Conservation (phyloP, 2,329 filamentous ascomycete species). For the Tricladium varicosporioides region DNA sequence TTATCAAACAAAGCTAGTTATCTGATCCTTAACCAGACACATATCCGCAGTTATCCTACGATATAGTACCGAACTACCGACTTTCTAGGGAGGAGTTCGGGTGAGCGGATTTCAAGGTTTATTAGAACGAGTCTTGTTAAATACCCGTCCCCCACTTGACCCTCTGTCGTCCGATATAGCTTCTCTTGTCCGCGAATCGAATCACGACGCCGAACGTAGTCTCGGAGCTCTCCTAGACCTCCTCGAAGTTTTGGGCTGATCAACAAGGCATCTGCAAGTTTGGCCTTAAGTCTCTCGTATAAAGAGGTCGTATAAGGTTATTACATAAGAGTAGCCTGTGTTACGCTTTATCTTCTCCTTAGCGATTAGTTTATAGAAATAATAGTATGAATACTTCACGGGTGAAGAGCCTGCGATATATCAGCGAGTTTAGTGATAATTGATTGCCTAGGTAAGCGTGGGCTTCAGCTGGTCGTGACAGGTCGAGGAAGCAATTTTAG, state of each 20-base stretch:
- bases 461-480: too few species aligned
- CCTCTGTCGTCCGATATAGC: neutral
- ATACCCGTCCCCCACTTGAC: neutral
- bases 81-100: neutral
- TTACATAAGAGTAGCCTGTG: too few species aligned
- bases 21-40: neutral
- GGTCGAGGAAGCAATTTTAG: too few species aligned
- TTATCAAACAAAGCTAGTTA: neutral
- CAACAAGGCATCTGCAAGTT: constrained; percentile 7
- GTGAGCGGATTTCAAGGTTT: constrained; percentile 1
- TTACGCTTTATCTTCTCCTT: too few species aligned
- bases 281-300: too few species aligned
- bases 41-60: neutral
- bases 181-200: constrained; percentile 6
- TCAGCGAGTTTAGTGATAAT: too few species aligned
- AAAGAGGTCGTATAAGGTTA: too few species aligned
- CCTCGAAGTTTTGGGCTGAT: constrained; percentile 13
- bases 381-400: too few species aligned
- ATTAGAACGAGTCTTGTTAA: constrained; percentile 4
- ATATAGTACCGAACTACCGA: neutral
- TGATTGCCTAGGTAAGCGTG: too few species aligned
- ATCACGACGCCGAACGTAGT: constrained; percentile 16
- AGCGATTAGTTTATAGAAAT: too few species aligned
- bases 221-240: constrained; percentile 13
- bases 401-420: too few species aligned